Evolutionary conservation across 2,329 filamentous ascomycete genomes (phyloP).

Genomic region (Apiospora saccharicola): DNA sequence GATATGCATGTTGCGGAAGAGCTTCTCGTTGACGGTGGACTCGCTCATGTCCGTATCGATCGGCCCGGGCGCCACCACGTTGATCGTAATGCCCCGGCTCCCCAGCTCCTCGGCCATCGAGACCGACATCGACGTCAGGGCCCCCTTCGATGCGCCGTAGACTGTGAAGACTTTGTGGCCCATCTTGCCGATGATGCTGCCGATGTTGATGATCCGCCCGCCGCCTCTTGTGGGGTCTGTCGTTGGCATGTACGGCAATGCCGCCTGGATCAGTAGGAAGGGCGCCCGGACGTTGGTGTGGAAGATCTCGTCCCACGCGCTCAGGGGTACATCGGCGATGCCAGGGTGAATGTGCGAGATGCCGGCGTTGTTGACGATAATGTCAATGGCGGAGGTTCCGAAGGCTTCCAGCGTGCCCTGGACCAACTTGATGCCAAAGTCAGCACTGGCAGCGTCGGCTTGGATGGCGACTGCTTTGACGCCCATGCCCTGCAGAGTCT

Average conservation of each 20-base stretch:
- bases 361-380: constrained; percentile 52
- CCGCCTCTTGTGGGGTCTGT: constrained; percentile 26
- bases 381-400: constrained; percentile 47
- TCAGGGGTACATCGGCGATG: constrained; percentile 35
- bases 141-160: constrained; percentile 45
- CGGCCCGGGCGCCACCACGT: constrained; percentile 50
- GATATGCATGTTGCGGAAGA: background rate
- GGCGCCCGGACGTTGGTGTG: constrained; percentile 45
- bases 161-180: constrained; percentile 29
- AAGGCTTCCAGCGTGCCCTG: constrained; percentile 45
- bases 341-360: constrained; percentile 32
- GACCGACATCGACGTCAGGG: constrained; percentile 42
- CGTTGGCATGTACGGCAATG: constrained; percentile 42
- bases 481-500: constrained; percentile 30
- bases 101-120: constrained; percentile 43
- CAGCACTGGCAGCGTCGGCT: constrained; percentile 40
- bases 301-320: constrained; percentile 40
- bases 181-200: constrained; percentile 36
- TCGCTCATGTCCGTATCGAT: constrained; percentile 43
- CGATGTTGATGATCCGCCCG: constrained; percentile 44
- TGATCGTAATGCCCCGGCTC: constrained; percentile 49
- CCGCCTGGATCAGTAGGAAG: constrained; percentile 46
- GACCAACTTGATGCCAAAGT: constrained; percentile 43
- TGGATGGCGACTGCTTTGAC: constrained; percentile 43
- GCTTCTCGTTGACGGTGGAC: constrained; percentile 13